Conservation (phyloP, 495 filamentous ascomycete genomes). For the Daldinia caldariorum region DNA sequence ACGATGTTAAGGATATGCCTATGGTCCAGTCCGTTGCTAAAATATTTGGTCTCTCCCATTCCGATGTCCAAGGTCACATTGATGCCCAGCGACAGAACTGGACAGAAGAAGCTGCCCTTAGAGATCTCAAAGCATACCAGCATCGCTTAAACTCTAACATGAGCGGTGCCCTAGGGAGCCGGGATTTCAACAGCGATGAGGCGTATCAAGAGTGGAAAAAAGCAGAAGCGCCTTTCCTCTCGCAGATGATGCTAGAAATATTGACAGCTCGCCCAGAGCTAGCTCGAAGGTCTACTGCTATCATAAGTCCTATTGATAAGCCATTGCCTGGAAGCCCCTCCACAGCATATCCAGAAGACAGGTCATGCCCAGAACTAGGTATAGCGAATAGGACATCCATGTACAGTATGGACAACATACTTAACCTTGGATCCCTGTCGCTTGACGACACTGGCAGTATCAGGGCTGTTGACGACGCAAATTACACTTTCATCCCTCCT, state of each 20-base stretch:
- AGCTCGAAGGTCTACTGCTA: slow-evolving; percentile 64
- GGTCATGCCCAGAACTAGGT: slow-evolving; percentile 67
- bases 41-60: slow-evolving; percentile 81
- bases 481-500: slow-evolving; percentile 87
- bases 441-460: slow-evolving; percentile 66
- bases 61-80: slow-evolving; percentile 85
- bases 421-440: slow-evolving; percentile 78
- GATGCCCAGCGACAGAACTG: slow-evolving; percentile 79
- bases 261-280: slow-evolving; percentile 87
- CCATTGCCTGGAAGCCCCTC: slow-evolving; percentile 55
- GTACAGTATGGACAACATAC: slow-evolving; percentile 79
- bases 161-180: slow-evolving; percentile 76
- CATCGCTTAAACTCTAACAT: slow-evolving; percentile 81
- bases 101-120: slow-evolving; percentile 90
- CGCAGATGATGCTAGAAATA: slow-evolving; percentile 92
- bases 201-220: slow-evolving; percentile 91
- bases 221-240: slow-evolving; percentile 80
- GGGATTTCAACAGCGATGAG: slow-evolving; percentile 92
- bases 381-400: slow-evolving; percentile 57
- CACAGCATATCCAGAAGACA: slow-evolving; percentile 56
- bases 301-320: slow-evolving; percentile 51
- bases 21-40: slow-evolving; percentile 85
- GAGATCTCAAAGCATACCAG: slow-evolving; percentile 93
- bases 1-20: slow-evolving; percentile 96
- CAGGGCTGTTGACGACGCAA: slow-evolving; percentile 60